Conservation (phyloP, 768 basidiomycete species). For the Cyclocybe cylindracea region DNA sequence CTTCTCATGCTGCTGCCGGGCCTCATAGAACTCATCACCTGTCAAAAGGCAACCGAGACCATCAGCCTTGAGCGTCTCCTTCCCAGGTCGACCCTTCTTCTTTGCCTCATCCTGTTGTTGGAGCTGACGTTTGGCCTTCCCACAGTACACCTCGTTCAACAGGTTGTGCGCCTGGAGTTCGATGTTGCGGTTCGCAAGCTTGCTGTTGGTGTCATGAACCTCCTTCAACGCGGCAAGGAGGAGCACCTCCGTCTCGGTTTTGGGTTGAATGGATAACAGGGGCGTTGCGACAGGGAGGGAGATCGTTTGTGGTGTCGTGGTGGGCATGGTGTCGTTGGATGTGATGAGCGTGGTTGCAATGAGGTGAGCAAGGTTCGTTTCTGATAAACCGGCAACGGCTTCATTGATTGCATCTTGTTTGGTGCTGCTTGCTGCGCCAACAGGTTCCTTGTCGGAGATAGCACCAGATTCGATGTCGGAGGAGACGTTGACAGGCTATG, state of each 20-base stretch:
- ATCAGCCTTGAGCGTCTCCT: slow-evolving; percentile 21
- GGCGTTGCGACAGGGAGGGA: not conserved
- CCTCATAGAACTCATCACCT: slow-evolving; percentile 18
- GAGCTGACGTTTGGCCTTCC: slow-evolving; percentile 20
- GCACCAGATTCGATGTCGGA: not conserved
- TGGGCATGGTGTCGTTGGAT: slow-evolving; percentile 2
- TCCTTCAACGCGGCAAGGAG: no score
- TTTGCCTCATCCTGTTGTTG: slow-evolving; percentile 21
- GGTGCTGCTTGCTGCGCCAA: not conserved
- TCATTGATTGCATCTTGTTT: no score
- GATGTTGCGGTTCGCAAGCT: no score
- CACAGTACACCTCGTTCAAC: no score
- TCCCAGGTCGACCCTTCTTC: slow-evolving; percentile 14
- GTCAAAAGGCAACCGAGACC: slow-evolving; percentile 23
- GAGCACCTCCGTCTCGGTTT: no score
- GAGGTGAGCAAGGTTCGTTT: no score
- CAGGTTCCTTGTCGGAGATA: not conserved
- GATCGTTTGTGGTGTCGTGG: not conserved
- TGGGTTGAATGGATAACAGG: no score
- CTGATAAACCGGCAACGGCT: not conserved
- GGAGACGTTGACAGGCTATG: no score
- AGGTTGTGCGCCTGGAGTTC: no score
- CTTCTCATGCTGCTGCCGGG: slow-evolving; percentile 5
- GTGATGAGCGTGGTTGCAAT: no score
- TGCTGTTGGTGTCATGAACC: no score